These are phyloP conservation scores for Chloranthus sessilifolius DNA, from an alignment of 164 flowering plant species.

Conservation along the genomic window DNA sequence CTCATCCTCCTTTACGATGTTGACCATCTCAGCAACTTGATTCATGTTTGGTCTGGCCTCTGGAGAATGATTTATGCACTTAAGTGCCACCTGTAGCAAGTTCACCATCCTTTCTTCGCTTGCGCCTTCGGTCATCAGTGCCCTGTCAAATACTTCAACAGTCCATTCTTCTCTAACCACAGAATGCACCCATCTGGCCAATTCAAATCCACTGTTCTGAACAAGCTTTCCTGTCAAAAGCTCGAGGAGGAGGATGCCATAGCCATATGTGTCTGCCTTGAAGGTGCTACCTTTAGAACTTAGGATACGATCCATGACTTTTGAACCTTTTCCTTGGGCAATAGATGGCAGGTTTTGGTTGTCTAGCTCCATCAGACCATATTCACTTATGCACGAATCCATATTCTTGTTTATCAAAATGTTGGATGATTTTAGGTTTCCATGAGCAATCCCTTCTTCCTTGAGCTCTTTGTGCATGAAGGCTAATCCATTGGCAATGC, in stretches of 20 bases:
- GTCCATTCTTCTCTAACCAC: conserved; percentile 73
- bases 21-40: conserved; percentile 42
- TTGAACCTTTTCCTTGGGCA: conserved; percentile 6
- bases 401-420: conserved; percentile 41
- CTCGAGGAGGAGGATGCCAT: conserved; percentile 65
- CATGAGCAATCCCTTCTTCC: conserved; percentile 47
- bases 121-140: conserved; percentile 38
- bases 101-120: conserved; percentile 65
- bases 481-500: conserved; percentile 39
- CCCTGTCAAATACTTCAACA: conserved; percentile 53
- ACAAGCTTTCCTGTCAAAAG: conserved; percentile 59
- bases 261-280: conserved; percentile 36
- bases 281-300: conserved; percentile 15
- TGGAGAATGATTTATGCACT: conserved; percentile 43
- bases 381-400: conserved; percentile 58
- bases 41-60: conserved; percentile 47
- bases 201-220: conserved; percentile 39
- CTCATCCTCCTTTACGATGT: conserved; percentile 49
- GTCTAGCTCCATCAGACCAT: conserved; percentile 41
- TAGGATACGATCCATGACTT: conserved; percentile 2
- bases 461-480: conserved; percentile 45
- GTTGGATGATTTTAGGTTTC: conserved; percentile 69
- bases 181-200: conserved; percentile 57
- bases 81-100: conserved; percentile 55
- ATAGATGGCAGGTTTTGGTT: conserved; percentile 19